Evolutionary conservation across 1,284 basidiomycete genomes (phyloP), one percentile per base, ranked within the genome.

Genomic region (Trametes polyzona): DNA sequence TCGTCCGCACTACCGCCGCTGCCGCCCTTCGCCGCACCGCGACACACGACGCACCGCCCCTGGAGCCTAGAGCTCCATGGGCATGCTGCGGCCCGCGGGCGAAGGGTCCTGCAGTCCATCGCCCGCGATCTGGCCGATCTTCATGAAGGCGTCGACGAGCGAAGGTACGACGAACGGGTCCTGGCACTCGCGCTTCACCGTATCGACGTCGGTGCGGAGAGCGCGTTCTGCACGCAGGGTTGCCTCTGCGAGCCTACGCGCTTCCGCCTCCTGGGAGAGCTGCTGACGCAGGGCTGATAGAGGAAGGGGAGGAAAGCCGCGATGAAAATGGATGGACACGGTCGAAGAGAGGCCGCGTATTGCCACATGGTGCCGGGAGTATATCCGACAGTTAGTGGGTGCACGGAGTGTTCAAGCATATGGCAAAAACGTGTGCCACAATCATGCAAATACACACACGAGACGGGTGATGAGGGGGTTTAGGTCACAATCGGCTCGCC

Each of bases 121-220:
- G 39, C 64, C 64, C 12, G 69, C 60, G 33, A 69, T 58, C 55
- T 67, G 65, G 47, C 65, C 65, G 55, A 71, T 62, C 58, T 72
- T 69, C 39, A 76, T 55, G 60, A 81, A 79, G 42, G 78, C 77
- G 23, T 80, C 75, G 47, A 78, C 57, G 52, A 82, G 68, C 19
- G 76, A 74, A 5, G 80, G 80, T 3, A 82, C 78, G 33, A 82
- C 69, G 59, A 81, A 78, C n/a, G 80, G 80, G 55, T 71, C 69
- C 42, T 57, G 66, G 44, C 71, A 73, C 65, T 82, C 80, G 54
- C 70, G 68, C 47, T 73, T 62, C 11, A 79, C 65, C 57, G 78
- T 78, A 47, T 80, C 78, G 27, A 73, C 66, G 32, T 71, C 69
- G 37, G 63, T 50, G 21, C 75, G 69, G 40, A 63, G 63, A 35